A percentile compares a stretch with the other conserved stretches of the same genome.
phyloP scores from a whole-genome alignment of 1,284 basidiomycete species.

The Cystodermella granulosa region DNA sequence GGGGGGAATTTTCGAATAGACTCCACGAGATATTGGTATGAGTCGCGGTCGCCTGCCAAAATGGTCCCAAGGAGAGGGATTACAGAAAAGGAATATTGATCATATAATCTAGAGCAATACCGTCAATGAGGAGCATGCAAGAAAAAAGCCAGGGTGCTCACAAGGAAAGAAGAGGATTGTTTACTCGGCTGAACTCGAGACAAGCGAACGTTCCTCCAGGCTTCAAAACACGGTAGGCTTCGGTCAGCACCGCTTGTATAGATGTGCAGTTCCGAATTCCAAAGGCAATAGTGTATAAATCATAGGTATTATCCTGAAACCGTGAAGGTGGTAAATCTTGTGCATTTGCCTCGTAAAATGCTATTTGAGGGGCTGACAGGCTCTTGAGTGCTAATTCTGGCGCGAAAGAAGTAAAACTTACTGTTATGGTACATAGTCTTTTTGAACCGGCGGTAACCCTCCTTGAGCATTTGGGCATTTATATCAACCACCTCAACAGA shows the following conservation, averaged over 20 bases:
- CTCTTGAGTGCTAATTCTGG: too few relatives aligned
- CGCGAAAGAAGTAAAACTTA: conserved; percentile 42
- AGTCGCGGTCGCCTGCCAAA: conserved; percentile 89
- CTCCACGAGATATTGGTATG: conserved; percentile 97
- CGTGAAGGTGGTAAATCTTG: conserved; percentile 67
- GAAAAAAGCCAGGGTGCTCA: conserved; percentile 42
- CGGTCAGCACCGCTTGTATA: conserved; percentile 79
- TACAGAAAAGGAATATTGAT: conserved; percentile 93
- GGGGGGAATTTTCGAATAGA: conserved; percentile 93
- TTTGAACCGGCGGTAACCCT: conserved; percentile 87
- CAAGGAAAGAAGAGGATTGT: conserved; percentile 83
- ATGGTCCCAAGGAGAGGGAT: conserved; percentile 94
- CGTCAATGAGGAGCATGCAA: conserved; percentile 3
- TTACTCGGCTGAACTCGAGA: conserved; percentile 94
- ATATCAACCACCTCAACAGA: conserved; percentile 92
- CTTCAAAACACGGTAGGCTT: conserved; percentile 92
- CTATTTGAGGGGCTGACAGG: conserved; percentile 79
- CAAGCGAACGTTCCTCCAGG: conserved; percentile 95
- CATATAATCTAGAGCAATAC: conserved; percentile 66
- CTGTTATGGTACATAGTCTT: conserved; percentile 96
- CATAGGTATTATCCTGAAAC: conserved; percentile 78
- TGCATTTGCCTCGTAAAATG: conserved; percentile 91
- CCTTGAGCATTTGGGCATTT: conserved; percentile 91
- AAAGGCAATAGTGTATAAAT: conserved; percentile 98
- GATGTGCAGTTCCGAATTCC: conserved; percentile 98